Evolutionary conservation across 208 protist species (phyloP), one percentile per base, ranked within the genome.

Genomic region (Trichomonas vaginalis): DNA sequence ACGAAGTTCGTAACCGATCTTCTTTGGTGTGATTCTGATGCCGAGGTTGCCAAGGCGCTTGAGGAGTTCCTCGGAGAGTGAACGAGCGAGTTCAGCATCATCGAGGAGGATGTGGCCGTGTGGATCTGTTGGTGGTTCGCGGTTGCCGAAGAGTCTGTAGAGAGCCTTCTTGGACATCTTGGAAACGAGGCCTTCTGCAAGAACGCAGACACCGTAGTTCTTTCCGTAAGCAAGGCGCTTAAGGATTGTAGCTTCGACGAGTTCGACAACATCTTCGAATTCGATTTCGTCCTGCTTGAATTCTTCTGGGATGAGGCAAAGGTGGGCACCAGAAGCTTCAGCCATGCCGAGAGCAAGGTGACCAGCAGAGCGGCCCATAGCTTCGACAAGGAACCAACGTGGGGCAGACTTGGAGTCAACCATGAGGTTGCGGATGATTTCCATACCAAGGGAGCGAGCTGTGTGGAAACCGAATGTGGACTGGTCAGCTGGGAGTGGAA

Each of bases 251-350:
- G 45, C 12, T 40, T 96, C 96, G 10, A 96, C 96, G 14, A 95
- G 23, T n/a, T 96, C 96, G 37, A 95, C 86, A 92, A 96, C 48
- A 35, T 80, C 51, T 39, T 88, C 95, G 15, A 96, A 90, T 35
- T 86, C 95, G n/a, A 96, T 82, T 37, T 70, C 40, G 14, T 35
- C 15, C 9, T 49, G 21, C 14, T 21, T 6, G 48, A 95, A 96
- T 62, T 96, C 92, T 96, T 96, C 96, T 49, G 96, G 96, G 92
- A 96, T 96, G 23, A 96, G 46, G 15, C 87, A 95, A 3, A 96
- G 51, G 49, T 82, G 46, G 39, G 96, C 92, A 79, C 92, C 96
- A 96, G 92, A 83, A 51, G 95, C 87, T 27, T 95, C 82, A 61
- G 87, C 96, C 61, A 96, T 96, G 48, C 96, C 96, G 0, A 96